These are phyloP conservation scores for Prillingera fragicola DNA, from an alignment of 1,284 basidiomycete genomes.

Conservation along the genomic window DNA sequence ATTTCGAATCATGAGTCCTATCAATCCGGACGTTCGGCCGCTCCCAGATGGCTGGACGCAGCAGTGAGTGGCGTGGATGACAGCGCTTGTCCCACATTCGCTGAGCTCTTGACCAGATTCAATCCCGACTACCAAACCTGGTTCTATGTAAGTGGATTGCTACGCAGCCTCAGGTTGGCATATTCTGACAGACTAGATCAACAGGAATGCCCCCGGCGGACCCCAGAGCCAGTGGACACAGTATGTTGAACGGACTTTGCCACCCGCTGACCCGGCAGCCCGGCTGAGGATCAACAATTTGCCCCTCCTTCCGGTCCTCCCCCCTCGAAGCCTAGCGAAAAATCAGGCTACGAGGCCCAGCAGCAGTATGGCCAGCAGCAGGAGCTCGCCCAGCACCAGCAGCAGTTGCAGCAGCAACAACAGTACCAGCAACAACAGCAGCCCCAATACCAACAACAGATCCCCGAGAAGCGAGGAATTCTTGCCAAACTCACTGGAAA, in stretches of 20 bases:
- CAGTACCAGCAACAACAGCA: constrained; percentile 2
- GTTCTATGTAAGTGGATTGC: constrained; percentile 45
- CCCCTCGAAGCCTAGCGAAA: constrained; percentile 18
- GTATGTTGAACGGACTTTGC: constrained; percentile 22
- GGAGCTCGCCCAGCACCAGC: constrained; percentile 3
- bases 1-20: constrained; percentile 15
- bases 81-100: no score
- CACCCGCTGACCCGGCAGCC: constrained; percentile 22
- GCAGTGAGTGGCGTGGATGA: constrained; percentile 30
- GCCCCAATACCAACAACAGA: neutral
- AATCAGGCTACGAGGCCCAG: constrained; percentile 8
- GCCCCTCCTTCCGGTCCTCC: constrained; percentile 41
- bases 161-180: neutral
- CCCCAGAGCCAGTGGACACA: constrained; percentile 46
- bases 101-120: constrained; percentile 28
- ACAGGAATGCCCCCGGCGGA: constrained; percentile 43
- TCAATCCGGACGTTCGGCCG: constrained; percentile 40
- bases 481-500: constrained; percentile 37
- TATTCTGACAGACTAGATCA: constrained; percentile 19
- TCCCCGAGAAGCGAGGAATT: constrained; percentile 37
- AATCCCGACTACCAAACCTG: constrained; percentile 47
- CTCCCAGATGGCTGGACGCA: constrained; percentile 45
- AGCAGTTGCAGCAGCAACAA: constrained; percentile 7
- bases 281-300: constrained; percentile 39
- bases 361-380: constrained; percentile 6